These are phyloP conservation scores for Kwoniella sp. DNA, from an alignment of 768 basidiomycete species.

Conservation along the genomic window DNA sequence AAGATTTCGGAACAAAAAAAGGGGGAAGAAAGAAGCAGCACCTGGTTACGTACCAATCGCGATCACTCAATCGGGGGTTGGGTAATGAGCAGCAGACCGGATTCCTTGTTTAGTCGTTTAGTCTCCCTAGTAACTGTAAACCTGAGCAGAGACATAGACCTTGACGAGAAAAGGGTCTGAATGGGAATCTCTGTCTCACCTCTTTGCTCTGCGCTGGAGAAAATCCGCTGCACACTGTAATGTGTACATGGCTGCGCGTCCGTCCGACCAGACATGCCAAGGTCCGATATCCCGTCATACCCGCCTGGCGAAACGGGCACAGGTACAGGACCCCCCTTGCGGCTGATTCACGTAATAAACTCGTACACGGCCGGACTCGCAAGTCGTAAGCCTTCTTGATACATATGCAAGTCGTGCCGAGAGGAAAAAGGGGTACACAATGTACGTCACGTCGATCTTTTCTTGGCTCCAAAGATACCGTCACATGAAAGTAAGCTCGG, in stretches of 20 bases:
- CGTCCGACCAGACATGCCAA: no score
- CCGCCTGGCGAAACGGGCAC: no score
- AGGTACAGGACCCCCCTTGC: no score
- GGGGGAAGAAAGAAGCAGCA: neutral
- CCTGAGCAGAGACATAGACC: no score
- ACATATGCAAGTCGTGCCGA: neutral
- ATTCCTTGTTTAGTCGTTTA: no score
- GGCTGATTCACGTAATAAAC: no score
- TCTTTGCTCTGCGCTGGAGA: no score
- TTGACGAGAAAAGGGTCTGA: neutral
- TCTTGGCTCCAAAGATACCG: neutral
- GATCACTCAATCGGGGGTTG: neutral
- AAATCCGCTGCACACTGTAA: no score
- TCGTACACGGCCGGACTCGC: neutral
- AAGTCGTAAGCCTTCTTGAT: neutral
- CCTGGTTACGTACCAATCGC: neutral
- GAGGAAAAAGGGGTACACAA: neutral
- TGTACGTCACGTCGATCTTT: constrained; percentile 17
- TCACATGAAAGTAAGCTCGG: no score
- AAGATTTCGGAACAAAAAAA: neutral
- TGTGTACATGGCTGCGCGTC: no score
- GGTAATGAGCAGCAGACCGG: neutral
- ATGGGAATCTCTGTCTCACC: constrained; percentile 10
- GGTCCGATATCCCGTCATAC: no score
- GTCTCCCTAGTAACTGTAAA: no score